Base-by-base conservation (phyloP, 2,329 filamentous ascomycete genomes). In the Colletotrichum sp. region DNA sequence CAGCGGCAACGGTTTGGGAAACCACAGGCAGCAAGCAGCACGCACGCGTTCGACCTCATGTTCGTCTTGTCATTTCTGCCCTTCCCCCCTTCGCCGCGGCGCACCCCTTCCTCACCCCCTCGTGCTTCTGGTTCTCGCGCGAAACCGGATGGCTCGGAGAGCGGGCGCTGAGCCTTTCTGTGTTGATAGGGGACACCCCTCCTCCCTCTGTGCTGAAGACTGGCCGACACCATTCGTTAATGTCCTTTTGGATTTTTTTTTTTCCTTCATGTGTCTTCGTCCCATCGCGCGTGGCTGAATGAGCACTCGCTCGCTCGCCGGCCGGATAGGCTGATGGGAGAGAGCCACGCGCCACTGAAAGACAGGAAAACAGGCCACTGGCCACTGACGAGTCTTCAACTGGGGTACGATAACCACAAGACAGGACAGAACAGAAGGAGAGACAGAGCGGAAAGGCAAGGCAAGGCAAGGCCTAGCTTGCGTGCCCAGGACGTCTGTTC, bases 101-200 rank as follows among this genome's bases (percentile, higher is more conserved):
- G 44, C 28, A 44, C 15, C 59, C 19, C 36, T 28, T 48, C 44
- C 34, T 36, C 44, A 48, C 44, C n/a, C 44, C 44, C 44, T 48
- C 44, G 44, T 48, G 22, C 28, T 48, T 70, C 30, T 64, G 55
- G 64, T 55, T 74, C 60, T 39, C 28, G 27, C 30, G 39, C 71
- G 74, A 74, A 76, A 74, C 71, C 71, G 74, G 74, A 70, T 74
- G 74, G 71, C 71, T 65, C 74, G 71, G 71, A 55, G 65, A 59
- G 52, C 66, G 73, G 60, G 67, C 34, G 59, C 71, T 76, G 65
- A 13, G 44, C 44, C 44, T 48, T 48, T 27, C 15, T 34, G 16
- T 28, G 15, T 39, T 36, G 32, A 72, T 22, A 36, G 28, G 15
- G 25, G 25, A 48, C n/a, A 48, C 44, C 44, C 44, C n/a, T 52